These are phyloP conservation scores for Colletotrichum tabaci DNA, from an alignment of 2,329 filamentous ascomycete species.

Conservation along the genomic window DNA sequence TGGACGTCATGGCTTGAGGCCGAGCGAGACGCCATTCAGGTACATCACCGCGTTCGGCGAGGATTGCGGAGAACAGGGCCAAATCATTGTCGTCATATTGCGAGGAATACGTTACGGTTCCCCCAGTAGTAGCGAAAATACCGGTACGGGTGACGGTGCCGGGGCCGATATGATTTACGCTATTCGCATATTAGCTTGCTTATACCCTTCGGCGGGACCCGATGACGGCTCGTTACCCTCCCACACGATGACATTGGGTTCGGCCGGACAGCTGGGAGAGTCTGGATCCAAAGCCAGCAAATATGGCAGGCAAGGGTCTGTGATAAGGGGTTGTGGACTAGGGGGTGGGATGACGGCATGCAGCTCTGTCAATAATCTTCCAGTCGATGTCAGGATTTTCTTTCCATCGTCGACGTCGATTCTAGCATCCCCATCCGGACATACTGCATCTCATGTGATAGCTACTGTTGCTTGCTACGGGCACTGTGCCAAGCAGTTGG, in stretches of 20 bases:
- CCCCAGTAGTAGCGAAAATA: neutral
- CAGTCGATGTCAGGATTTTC: conserved; percentile 15
- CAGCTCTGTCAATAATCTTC: conserved; percentile 1
- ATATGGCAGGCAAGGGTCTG: neutral
- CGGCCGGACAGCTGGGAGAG: neutral
- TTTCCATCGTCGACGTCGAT: conserved; percentile 4
- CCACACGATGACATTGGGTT: neutral
- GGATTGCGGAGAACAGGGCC: conserved; percentile 18
- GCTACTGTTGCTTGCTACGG: neutral
- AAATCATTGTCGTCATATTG: conserved; percentile 24
- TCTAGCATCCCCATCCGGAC: conserved; percentile 23
- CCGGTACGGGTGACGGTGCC: neutral
- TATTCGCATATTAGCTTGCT: neutral
- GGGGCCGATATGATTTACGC: conserved; percentile 16
- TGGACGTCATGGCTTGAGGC: neutral
- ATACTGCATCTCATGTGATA: conserved; percentile 13
- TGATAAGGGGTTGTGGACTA: neutral
- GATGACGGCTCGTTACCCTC: conserved; percentile 13
- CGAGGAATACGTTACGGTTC: conserved; percentile 11
- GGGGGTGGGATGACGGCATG: conserved; percentile 17
- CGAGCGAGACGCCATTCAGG: neutral
- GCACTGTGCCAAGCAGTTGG: conserved; percentile 22
- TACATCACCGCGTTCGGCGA: conserved; percentile 21
- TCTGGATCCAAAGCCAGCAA: too few relatives aligned
- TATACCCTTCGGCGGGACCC: conserved; percentile 10